Conservation (phyloP, 2,329 filamentous ascomycete genomes). For the Tolypocladium tundrense region DNA sequence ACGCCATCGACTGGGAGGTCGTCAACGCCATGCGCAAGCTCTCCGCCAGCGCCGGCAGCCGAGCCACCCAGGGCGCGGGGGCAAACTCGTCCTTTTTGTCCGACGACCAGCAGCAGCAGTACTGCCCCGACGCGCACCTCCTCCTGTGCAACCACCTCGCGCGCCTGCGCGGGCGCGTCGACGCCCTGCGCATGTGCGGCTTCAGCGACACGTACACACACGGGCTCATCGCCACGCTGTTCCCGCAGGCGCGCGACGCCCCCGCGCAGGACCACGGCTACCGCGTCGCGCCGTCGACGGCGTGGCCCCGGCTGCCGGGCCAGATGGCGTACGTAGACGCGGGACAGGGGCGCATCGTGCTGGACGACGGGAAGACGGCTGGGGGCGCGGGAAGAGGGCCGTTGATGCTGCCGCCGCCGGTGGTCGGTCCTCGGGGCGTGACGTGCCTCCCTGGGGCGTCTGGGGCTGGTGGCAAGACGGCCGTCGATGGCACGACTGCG, state of each 20-base stretch:
- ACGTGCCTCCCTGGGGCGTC: background rate
- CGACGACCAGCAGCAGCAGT: conserved; percentile 4
- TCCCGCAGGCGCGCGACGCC: conserved; percentile 5
- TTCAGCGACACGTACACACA: conserved; percentile 21
- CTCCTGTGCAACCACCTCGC: conserved; percentile 19
- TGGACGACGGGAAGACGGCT: conserved; percentile 1
- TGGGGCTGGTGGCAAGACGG: background rate
- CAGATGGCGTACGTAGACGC: conserved; percentile 18
- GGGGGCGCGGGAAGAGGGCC: conserved; percentile 10
- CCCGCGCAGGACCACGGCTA: conserved; percentile 10
- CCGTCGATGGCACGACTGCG: background rate
- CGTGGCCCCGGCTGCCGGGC: conserved; percentile 17
- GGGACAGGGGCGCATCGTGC: conserved; percentile 9
- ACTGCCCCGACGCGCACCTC: conserved; percentile 21
- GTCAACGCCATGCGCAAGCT: background rate
- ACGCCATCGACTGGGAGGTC: conserved; percentile 1
- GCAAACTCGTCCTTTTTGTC: background rate
- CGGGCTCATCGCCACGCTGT: conserved; percentile 15
- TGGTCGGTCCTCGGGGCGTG: conserved; percentile 5
- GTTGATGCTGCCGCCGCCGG: conserved; percentile 15
- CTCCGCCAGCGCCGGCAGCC: background rate
- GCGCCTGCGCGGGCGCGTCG: conserved; percentile 17
- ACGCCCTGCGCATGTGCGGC: conserved; percentile 24
- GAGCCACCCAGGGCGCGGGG: background rate
- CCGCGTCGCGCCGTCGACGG: conserved; percentile 18